Evolutionary conservation across 192 early-diverging fungal genomes (phyloP), one percentile per base, ranked within the genome.

Genomic region (Backusella psychrophila): DNA sequence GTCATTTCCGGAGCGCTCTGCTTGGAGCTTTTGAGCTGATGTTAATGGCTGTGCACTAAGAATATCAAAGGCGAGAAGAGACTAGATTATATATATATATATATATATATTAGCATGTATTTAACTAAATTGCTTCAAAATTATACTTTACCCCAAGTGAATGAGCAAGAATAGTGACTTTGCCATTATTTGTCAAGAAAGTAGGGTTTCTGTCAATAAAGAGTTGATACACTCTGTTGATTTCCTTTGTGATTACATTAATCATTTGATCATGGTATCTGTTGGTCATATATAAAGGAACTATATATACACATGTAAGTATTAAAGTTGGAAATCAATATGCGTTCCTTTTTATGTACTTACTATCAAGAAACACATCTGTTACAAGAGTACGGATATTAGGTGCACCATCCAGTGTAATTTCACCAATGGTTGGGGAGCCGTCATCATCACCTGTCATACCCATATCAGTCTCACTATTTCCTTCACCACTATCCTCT

Each of bases 211-310:
- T 87, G 53, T 89, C 69, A 35, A 89, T 86, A 75, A 91, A 96
- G 29, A 92, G 80, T 6, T 74, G 41, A 74, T 96, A 96, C 0
- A 96, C 90, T 17, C 89, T 76, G 75, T 95, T 96, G 56, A 91
- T 77, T 83, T 96, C 94, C 7, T 85, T 80, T 15, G 91, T 89
- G 36, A 95, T 90, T 59, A 91, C 88, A 14, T 85, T 83, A 67
- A 94, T 88, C 94, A 96, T 95, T 73, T 94, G 86, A 36, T 93
- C 90, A 35, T 92, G 89, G 73, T 93, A 94, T 77, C 82, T 90
- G 8, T 93, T 94, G 1, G 92, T 93, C 93, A 95, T 95, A 69
- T 96, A 96, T 17, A 95, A 81, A 9, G 94, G 82, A 6, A 96
- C 91, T 88, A 66, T 36, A 29, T 31, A 39, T 3, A 21, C 35